These are phyloP conservation scores for Thalia dealbata DNA, from an alignment of 176 grass and related monocot species.

Conservation along the genomic window DNA sequence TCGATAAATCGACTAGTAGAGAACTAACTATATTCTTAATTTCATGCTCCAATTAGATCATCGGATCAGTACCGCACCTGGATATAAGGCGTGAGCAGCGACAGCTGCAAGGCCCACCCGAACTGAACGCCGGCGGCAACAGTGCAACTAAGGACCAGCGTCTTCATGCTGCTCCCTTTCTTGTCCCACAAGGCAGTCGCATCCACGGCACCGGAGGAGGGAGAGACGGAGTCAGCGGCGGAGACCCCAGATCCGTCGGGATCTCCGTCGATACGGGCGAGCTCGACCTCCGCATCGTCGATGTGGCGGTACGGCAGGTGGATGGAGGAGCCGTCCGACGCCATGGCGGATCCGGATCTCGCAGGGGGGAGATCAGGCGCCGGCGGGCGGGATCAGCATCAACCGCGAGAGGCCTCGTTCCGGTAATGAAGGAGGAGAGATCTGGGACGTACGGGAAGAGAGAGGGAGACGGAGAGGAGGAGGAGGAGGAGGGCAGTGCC, in stretches of 20 bases:
- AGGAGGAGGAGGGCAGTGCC: neutral
- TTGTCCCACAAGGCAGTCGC: neutral
- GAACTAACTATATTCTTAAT: neutral
- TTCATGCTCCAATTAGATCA: neutral
- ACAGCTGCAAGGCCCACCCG: constrained; percentile 95
- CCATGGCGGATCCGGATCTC: constrained; percentile 44
- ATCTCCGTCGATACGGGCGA: constrained; percentile 39
- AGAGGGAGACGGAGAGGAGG: neutral
- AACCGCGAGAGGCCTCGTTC: neutral
- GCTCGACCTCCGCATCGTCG: constrained; percentile 68
- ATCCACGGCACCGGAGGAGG: neutral
- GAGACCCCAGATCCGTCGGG: constrained; percentile 1
- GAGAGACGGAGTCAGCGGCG: neutral
- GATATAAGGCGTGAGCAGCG: constrained; percentile 91
- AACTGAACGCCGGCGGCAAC: constrained; percentile 96
- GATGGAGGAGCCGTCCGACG: constrained; percentile 29
- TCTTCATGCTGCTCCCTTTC: constrained; percentile 24
- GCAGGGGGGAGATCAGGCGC: too few relatives aligned
- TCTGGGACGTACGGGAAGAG: neutral
- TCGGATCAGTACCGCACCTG: constrained; percentile 30
- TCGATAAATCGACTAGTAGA: too few relatives aligned
- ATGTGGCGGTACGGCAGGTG: constrained; percentile 67
- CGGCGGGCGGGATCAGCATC: neutral
- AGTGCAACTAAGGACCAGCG: constrained; percentile 68
- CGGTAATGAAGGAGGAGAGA: neutral